Conservation (phyloP, 306 rosid genomes). For the Parietaria judaica region DNA sequence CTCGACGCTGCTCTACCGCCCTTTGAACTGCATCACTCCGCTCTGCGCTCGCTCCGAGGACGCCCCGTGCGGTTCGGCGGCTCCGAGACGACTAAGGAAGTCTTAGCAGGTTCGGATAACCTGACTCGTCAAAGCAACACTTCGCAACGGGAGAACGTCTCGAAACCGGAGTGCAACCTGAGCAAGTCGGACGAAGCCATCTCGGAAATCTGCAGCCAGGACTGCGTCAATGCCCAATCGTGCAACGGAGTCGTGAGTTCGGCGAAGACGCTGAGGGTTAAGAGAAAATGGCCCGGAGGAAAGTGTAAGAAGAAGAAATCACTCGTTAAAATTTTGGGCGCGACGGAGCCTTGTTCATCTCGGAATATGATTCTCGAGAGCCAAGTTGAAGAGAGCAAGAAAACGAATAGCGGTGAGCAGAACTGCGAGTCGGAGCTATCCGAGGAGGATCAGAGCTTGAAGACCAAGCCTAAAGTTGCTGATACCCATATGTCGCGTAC, state of each 20-base stretch:
- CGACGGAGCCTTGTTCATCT: conserved; percentile 29
- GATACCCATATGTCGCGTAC: conserved; percentile 12
- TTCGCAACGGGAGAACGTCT: conserved; percentile 9
- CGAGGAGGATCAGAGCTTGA: conserved; percentile 17
- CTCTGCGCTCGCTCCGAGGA: conserved; percentile 23
- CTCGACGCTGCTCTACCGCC: conserved; percentile 47
- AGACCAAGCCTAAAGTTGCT: conserved; percentile 16
- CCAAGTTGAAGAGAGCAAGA: conserved; percentile 18
- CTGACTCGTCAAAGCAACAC: conserved; percentile 7
- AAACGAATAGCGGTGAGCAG: conserved; percentile 18
- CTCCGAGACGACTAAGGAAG: conserved; percentile 12
- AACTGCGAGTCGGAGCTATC: conserved; percentile 24
- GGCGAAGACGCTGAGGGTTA: conserved; percentile 18
- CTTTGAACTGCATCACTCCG: conserved; percentile 18
- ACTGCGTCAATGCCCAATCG: background rate
- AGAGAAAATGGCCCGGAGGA: conserved; percentile 25
- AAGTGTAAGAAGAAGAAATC: conserved; percentile 47
- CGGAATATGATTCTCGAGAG: conserved; percentile 21
- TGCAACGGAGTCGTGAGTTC: conserved; percentile 7
- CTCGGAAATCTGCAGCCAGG: conserved; percentile 22
- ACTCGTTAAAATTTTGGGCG: conserved; percentile 41
- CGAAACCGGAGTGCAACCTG: conserved; percentile 16
- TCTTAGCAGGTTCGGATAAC: conserved; percentile 14
- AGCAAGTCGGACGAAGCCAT: conserved; percentile 15
- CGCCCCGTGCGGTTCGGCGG: conserved; percentile 6